Evolutionary conservation across 2,329 filamentous ascomycete genomes (phyloP).

Genomic region (Graphiopsis chlorocephala): DNA sequence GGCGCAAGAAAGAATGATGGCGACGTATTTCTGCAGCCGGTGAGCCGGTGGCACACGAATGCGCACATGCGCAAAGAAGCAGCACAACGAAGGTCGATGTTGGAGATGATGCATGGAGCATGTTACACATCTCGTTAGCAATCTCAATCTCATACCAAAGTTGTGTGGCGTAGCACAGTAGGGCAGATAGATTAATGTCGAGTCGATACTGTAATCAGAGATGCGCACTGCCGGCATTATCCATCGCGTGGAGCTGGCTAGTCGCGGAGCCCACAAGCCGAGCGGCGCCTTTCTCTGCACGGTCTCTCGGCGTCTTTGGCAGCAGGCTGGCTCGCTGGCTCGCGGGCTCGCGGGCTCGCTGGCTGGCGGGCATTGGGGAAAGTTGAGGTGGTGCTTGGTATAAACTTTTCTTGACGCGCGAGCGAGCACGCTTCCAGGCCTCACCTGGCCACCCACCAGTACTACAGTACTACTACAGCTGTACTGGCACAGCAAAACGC

Average conservation of each 20-base stretch:
- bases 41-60: not conserved
- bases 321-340: too few species aligned
- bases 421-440: not conserved
- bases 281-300: not conserved
- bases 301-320: not conserved
- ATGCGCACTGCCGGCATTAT: not conserved
- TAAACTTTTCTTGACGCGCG: not conserved
- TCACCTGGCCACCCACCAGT: not conserved
- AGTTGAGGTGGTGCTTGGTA: constrained; percentile 1
- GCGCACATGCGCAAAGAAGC: not conserved
- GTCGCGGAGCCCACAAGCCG: not conserved
- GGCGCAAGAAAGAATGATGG: not conserved
- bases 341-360: too few species aligned
- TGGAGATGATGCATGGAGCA: not conserved
- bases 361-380: constrained; percentile 5
- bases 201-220: not conserved
- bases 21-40: not conserved
- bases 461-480: not conserved
- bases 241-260: constrained; percentile 2
- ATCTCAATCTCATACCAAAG: not conserved
- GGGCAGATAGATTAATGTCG: not conserved
- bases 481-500: not conserved
- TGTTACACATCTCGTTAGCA: not conserved
- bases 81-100: not conserved
- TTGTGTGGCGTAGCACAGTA: not conserved